These are phyloP conservation scores for Conidiobolus incongruus DNA, from an alignment of 371 early-diverging fungal species.

Conservation along the genomic window DNA sequence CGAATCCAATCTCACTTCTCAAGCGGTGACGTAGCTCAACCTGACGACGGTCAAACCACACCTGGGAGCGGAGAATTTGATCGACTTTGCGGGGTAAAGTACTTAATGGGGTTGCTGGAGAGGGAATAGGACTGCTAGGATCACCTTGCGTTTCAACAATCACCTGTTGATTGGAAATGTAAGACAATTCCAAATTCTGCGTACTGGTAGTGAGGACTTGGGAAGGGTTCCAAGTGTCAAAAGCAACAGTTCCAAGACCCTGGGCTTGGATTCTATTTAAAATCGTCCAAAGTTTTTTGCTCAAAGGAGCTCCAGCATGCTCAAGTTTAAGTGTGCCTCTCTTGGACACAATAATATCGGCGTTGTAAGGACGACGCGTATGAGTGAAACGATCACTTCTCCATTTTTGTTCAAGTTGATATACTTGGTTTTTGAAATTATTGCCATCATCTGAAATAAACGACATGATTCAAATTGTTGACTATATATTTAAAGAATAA, in stretches of 20 bases:
- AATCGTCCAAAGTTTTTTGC: constrained; percentile 77
- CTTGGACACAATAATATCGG: constrained; percentile 72
- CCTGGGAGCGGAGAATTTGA: neutral
- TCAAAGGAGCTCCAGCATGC: constrained; percentile 63
- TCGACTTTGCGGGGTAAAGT: neutral
- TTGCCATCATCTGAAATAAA: no score
- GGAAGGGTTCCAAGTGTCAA: neutral
- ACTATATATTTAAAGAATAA: no score
- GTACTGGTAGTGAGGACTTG: neutral
- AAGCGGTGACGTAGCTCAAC: neutral
- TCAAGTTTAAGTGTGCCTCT: constrained; percentile 51
- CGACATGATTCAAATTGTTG: no score
- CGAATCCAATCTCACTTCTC: neutral
- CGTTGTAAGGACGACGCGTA: constrained; percentile 73
- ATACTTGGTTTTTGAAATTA: no score
- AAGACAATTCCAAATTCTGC: neutral
- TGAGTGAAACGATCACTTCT: constrained; percentile 51
- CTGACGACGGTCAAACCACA: neutral
- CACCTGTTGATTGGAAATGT: neutral
- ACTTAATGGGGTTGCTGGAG: neutral
- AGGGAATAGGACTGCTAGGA: neutral
- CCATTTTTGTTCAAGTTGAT: constrained; percentile 87
- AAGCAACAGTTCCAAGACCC: constrained; percentile 26
- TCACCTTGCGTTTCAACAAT: neutral
- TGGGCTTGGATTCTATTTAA: constrained; percentile 46